Base-by-base conservation (phyloP, 2,329 filamentous ascomycete species). In the Diaporthe sp. region DNA sequence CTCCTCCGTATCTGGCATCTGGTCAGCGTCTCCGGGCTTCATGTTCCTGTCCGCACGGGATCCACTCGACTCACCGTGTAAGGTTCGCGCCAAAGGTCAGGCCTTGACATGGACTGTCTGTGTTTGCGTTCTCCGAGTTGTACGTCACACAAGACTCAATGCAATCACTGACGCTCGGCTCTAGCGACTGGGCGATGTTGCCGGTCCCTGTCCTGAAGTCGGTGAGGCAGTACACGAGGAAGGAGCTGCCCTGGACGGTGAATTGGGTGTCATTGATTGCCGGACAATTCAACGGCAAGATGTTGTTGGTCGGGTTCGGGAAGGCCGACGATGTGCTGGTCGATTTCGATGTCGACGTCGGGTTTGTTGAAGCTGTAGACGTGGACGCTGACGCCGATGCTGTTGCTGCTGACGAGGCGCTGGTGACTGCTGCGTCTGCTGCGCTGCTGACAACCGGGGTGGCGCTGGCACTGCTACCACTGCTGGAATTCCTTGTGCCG, bases 41-140 rank as follows among this genome's bases (percentile, higher is more conserved):
- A 22, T 8, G 3, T 25, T 31, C n/a, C n/a, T 22, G 5, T 19
- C 17, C n/a, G 3, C 60, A 28, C n/a, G 10, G 17, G 6, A 13
- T 37, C 17, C 19, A 37, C 12, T 31, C 8, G 22, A n/a, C 68
- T 58, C 39, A 71, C 68, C 31, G 39, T n/a, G 71, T 61, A 1
- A 62, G 71, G 31, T 72, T 72, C 15, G 71, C 71, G 57, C 71
- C 57, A 62, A 72, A 72, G 28, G 71, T 72, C 44, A 72, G 17
- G n/a, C 57, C 71, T 62, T 72, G 71, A 15, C 71, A 72, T 46
- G 42, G 55, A 7, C n/a, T 49, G 1, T 62, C 39, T 15, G 31
- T 62, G 42, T 39, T 62, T 10, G 2, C 37, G 15, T 51, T 62
- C 0, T 55, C 28, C 25, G 28, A 19, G 15, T 68, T 68, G n/a